phyloP scores from a whole-genome alignment of 2,329 filamentous ascomycete genomes.

The Orbilia brochopaga region DNA sequence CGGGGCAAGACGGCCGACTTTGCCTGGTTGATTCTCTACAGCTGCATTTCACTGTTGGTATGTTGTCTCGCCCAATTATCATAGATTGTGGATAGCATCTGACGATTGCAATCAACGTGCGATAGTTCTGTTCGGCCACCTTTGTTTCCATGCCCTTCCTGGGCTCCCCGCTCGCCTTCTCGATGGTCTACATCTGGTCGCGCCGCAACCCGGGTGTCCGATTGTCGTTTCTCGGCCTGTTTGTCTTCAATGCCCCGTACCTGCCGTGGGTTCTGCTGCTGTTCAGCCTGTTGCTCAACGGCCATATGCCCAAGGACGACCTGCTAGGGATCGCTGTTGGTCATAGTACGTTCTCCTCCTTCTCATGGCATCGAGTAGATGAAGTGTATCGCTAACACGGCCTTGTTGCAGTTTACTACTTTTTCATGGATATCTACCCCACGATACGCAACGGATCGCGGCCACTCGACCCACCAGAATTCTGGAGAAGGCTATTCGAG shows the following conservation, averaged over 20 bases:
- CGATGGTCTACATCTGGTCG: slow-evolving; percentile 97
- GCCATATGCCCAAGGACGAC: slow-evolving; percentile 89
- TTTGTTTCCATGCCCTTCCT: slow-evolving; percentile 77
- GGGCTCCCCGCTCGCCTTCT: slow-evolving; percentile 89
- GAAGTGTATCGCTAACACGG: neutral
- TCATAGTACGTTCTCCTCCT: slow-evolving; percentile 65
- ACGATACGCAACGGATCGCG: slow-evolving; percentile 82
- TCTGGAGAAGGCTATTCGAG: slow-evolving; percentile 88
- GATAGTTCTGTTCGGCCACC: slow-evolving; percentile 35
- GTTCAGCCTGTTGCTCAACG: slow-evolving; percentile 90
- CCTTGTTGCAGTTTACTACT: slow-evolving; percentile 76
- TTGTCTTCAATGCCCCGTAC: slow-evolving; percentile 93
- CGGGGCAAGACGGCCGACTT: slow-evolving; percentile 90
- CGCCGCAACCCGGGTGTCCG: slow-evolving; percentile 89
- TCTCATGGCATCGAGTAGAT: neutral
- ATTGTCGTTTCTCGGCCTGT: slow-evolving; percentile 82
- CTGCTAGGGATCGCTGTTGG: slow-evolving; percentile 93
- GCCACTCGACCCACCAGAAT: slow-evolving; percentile 84
- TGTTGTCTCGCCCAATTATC: neutral
- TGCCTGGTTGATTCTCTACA: slow-evolving; percentile 90
- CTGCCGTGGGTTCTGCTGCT: slow-evolving; percentile 94
- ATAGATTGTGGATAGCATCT: neutral
- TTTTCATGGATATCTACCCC: slow-evolving; percentile 95
- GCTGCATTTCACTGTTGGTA: slow-evolving; percentile 74
- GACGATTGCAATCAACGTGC: neutral